Evolutionary conservation across 768 basidiomycete species (phyloP), one percentile per base, ranked within the genome.

Genomic region (Rubroboletus pulcherrimus): DNA sequence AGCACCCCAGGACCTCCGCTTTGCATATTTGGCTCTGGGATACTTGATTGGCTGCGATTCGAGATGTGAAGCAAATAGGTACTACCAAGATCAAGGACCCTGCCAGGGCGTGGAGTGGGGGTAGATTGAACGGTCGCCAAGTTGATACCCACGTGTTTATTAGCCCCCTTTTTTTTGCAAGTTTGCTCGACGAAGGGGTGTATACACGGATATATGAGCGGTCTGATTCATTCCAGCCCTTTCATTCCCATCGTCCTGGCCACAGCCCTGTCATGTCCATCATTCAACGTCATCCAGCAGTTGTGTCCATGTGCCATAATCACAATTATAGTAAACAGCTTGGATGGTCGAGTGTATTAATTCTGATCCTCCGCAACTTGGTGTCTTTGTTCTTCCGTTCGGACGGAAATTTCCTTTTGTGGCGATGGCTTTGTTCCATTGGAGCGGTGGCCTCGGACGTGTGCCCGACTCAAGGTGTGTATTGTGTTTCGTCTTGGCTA

Each of bases 381-480:
- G 2, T 26, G 26, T 40, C 40, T 9, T 40, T 43, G 42, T 26
- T 26, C 26, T 15, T 19, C 29, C 29, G 7, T 29, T 33, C 12
- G 26, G 38, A 21, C 17, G 15, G 44, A n/a, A 1, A 9, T 34
- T 63, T 33, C 56, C 60, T 7, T 35, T 50, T 62, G 15, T 47
- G 40, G 56, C 0, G 7, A 5, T 56, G 17, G 59, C 65, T 42
- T 64, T 64, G 64, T 66, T 58, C 40, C 53, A 41, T 48, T 17
- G 10, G 6, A 19, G 29, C 10, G 4, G 38, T 30, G 15, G 34
- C 26, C 21, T 21, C 11, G 30, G n/a, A 12, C 3, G 21, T 42
- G 24, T 12, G 42, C 26, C 11, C 12, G 45, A 15, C 34, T 26
- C 5, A 19, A 41, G 57, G 56, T 61, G 33, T 31, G 51, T 42